phyloP scores from a whole-genome alignment of 345 rosid genomes.

The Eucalyptus pauciflora region DNA sequence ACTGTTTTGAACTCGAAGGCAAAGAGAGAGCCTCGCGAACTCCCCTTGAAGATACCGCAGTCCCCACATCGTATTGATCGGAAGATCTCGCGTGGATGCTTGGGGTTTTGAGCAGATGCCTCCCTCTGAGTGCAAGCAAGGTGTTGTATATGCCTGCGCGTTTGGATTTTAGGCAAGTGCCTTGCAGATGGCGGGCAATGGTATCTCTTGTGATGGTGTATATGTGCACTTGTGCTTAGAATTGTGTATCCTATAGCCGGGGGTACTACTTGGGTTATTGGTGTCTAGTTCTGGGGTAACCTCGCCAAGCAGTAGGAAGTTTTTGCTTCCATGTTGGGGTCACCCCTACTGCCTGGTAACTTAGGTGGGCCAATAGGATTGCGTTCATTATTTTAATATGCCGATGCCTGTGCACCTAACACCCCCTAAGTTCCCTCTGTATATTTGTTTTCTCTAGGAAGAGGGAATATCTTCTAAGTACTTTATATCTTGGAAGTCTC shows the following conservation, averaged over 20 bases:
- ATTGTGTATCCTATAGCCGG: background rate
- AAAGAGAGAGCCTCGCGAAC: background rate
- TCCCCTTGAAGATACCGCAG: background rate
- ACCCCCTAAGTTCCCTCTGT: no score
- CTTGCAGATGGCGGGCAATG: background rate
- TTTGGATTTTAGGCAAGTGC: background rate
- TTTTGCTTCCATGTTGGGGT: no score
- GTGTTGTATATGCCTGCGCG: background rate
- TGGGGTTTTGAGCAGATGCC: slow-evolving; percentile 1
- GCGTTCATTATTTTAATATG: no score
- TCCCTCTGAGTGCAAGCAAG: background rate
- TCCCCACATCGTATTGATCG: background rate
- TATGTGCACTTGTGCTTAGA: background rate
- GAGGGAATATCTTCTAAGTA: no score
- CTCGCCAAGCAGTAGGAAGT: no score
- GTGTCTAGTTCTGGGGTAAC: no score
- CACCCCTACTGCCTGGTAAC: no score
- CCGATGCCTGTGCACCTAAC: no score
- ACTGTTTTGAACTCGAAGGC: background rate
- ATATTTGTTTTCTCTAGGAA: no score
- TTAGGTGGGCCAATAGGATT: no score
- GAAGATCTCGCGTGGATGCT: slow-evolving; percentile 7
- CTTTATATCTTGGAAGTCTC: no score
- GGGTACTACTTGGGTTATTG: no score
- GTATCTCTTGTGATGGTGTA: background rate